Evolutionary conservation across 2,329 filamentous ascomycete species (phyloP), one percentile per base, ranked within the genome.

Genomic region (Trichoderma simmonsii): DNA sequence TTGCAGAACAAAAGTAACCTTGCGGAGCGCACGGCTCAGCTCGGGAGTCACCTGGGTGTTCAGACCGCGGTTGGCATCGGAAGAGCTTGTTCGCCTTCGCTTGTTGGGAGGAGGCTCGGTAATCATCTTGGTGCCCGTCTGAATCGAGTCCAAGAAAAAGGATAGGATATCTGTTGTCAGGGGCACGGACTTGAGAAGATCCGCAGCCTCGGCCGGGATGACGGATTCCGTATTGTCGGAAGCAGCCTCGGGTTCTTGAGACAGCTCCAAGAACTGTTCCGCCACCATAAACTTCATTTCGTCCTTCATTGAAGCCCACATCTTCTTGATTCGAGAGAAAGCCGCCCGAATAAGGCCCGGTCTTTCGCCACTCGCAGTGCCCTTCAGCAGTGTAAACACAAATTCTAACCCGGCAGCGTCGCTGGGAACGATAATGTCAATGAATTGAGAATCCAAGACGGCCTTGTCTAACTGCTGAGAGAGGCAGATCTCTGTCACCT

Each of bases 1-100:
- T 80, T 98, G 95, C 48, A 98, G 85, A 12, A 98, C 93, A 78
- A 97, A 90, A 0, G 95, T 97, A 70, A 95, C 88, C 76, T 92
- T 92, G 76, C 90, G 89, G 74, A 98, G 86, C 7, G 91, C 87
- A 62, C 87, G 86, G 74, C 88, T 89, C 34, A 95, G 82, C 77
- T 93, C 90, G 7, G 88, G 86, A 39, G 90, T 89, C 71, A 90
- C 87, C 74, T 90, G 89, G 15, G 87, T 84, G 43, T 88, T 86
- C 69, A 89, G 84, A 61, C 87, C 88, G 69, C 85, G 84, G 70
- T 89, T 87, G 75, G 88, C 87, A 75, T 93, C 92, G 18, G 89
- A 91, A 70, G 91, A 89, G 81, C 93, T 97, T 0, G 90, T 93
- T 71, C 94, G 89, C 77, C 94, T 90, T 74, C 93, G 87, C 84